Conservation (phyloP, 768 basidiomycete genomes). For the Tulasnella sp. region DNA sequence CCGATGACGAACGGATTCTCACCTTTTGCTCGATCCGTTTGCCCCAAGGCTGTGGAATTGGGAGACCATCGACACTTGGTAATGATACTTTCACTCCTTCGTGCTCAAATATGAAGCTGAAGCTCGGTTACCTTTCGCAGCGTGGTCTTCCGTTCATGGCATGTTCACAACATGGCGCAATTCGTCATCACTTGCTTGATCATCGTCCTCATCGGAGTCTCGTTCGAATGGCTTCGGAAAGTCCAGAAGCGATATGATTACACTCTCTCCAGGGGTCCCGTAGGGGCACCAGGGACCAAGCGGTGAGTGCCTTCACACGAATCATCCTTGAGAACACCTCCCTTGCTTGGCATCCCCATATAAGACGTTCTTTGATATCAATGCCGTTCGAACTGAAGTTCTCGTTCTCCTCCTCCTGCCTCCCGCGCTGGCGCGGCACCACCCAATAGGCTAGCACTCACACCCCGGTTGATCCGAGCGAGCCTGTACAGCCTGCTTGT, state of each 20-base stretch:
- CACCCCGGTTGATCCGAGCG: constrained; percentile 47
- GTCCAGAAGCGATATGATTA: constrained; percentile 58
- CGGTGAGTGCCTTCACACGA: constrained; percentile 43
- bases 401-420: neutral
- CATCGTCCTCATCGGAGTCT: constrained; percentile 63
- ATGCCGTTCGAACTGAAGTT: neutral
- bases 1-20: constrained; percentile 37
- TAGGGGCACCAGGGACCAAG: constrained; percentile 48
- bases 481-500: constrained; percentile 68
- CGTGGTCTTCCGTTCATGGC: constrained; percentile 46
- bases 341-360: constrained; percentile 22
- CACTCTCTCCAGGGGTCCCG: constrained; percentile 54
- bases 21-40: neutral
- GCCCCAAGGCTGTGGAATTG: constrained; percentile 28
- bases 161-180: constrained; percentile 52
- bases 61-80: constrained; percentile 24
- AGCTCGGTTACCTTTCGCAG: constrained; percentile 46
- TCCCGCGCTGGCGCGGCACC: constrained; percentile 3
- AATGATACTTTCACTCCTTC: too few relatives aligned
- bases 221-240: constrained; percentile 74
- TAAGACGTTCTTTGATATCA: constrained; percentile 40
- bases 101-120: neutral
- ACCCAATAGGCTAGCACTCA: neutral
- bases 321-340: neutral
- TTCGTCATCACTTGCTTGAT: constrained; percentile 64